Base-by-base conservation (phyloP, 352 stramenopile species). In the Phytophthora aleatoria region DNA sequence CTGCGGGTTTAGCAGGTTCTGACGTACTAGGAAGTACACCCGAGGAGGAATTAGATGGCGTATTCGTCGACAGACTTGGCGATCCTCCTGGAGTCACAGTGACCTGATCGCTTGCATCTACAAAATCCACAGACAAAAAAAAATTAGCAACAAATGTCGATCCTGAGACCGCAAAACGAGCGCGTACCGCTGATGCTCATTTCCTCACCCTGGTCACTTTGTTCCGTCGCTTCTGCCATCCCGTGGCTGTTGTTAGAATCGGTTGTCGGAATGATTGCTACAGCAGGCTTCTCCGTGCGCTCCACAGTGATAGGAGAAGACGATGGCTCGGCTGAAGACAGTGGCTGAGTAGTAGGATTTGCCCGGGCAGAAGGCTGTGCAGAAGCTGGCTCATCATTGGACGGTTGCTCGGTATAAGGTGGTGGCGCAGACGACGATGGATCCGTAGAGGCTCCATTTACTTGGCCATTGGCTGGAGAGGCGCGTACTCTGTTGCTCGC, bases 171-270 rank as follows among this genome's bases (percentile, higher is more conserved):
- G 28, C 20, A 43, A 56, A 35, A 15, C 16, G 42, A 51, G 33
- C 28, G 27, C 69, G 52, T 73, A 76, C 68, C 69, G 33, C 59
- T 71, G 30, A 71, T 77, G 42, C 28, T 76, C 73, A 69, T 76
- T 56, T 79, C 69, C 24, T 79, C 56, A 9, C 64, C 62, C 13
- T 50, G 50, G 13, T 80, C 73, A 49, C 57, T 62, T 39, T 63
- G 42, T n/a, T 66, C 63, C 4, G 11, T 52, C 48, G 51, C 27
- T 36, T 57, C 50, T 59, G 20, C 30, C 31, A 41, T 15, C 24
- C 55, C 44, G 15, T 57, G 30, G 12, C 42, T 68, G 51, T 10
- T 41, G 50, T 30, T 61, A 15, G 44, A 66, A 51, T 57, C 52
- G 13, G 44, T 39, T 28, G 6, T 42, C 9, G 55, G 55, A 49